Evolutionary conservation across 2,329 filamentous ascomycete species (phyloP).

Genomic region (Cladosporium colombiae): DNA sequence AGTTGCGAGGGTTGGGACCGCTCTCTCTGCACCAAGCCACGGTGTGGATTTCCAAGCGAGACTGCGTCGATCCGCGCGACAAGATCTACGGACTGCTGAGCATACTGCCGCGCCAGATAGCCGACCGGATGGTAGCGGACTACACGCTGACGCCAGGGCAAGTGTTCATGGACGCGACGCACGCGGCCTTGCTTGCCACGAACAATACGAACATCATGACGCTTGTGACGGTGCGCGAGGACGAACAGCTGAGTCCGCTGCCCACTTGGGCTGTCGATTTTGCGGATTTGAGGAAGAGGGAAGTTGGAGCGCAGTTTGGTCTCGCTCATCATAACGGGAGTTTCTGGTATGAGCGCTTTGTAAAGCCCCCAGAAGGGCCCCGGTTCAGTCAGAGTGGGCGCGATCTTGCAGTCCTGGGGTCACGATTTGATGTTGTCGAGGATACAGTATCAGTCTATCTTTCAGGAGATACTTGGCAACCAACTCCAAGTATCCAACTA

Average conservation of each 20-base stretch:
- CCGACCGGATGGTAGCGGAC: background rate
- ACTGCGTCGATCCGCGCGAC: background rate
- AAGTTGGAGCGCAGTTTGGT: background rate
- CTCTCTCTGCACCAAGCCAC: background rate
- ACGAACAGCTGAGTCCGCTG: background rate
- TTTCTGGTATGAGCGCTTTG: background rate
- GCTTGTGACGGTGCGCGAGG: background rate
- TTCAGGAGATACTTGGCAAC: background rate
- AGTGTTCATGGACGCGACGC: background rate
- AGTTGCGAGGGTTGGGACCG: background rate
- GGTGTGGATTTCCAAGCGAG: background rate
- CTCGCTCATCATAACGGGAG: background rate
- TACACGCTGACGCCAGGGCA: background rate
- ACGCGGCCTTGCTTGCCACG: background rate
- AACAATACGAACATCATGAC: background rate
- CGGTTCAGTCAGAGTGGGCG: background rate
- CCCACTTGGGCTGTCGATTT: background rate
- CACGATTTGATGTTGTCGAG: background rate
- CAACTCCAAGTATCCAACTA: background rate
- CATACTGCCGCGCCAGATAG: background rate
- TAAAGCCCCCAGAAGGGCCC: background rate
- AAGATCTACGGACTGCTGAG: background rate
- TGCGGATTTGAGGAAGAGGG: background rate
- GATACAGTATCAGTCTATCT: background rate
- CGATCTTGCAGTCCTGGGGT: background rate